Base-by-base conservation (phyloP, 2,329 filamentous ascomycete species). In the Cordyceps tenuipes region DNA sequence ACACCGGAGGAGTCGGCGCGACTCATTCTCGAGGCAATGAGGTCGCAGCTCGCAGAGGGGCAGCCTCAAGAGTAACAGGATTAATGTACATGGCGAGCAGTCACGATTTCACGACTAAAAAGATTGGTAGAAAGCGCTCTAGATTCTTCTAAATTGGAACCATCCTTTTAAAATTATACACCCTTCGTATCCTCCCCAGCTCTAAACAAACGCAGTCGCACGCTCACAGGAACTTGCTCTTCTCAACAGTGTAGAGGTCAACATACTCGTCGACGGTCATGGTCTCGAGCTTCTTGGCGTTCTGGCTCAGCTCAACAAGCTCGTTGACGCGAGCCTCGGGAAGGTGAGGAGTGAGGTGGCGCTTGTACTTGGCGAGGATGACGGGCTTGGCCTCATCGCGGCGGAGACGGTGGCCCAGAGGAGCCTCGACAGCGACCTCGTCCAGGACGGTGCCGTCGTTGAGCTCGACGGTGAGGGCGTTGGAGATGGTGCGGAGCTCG, bases 331-430 rank as follows among this genome's bases (percentile, higher is more conserved):
- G 86, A 53, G 82, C 79, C 72, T 89, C 82, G 63, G 84, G 79
- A 75, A 89, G 95, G 79, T 97, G 93, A 58, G 89, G 89, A 68
- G 82, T 83, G 56, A 97, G 79, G 77, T 99, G 94, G 73, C 90
- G 87, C 86, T 92, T 88, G 81, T 91, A 99, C 82, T 99, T 99
- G 75, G 85, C 86, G 68, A 97, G 78, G 68, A 99, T 97, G 76
- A 96, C 90, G 62, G 94, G 94, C 84, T 97, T 97, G 68, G 94
- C 94, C 83, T 99, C 94, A 69, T 97, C 92, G 69, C 93, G 86
- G 66, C 94, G 83, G 71, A 94, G 81, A 66, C 88, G 88, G 81
- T 99, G 94, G 68, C 94, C 94, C 46, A 99, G 85, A 61, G 94
- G 94, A 61, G 94, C 93, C 80, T 97, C 92, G 59, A 99, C 89